Evolutionary conservation across 352 stramenopile genomes (phyloP).

Genomic region (Globisporangium rhizosaccharum): DNA sequence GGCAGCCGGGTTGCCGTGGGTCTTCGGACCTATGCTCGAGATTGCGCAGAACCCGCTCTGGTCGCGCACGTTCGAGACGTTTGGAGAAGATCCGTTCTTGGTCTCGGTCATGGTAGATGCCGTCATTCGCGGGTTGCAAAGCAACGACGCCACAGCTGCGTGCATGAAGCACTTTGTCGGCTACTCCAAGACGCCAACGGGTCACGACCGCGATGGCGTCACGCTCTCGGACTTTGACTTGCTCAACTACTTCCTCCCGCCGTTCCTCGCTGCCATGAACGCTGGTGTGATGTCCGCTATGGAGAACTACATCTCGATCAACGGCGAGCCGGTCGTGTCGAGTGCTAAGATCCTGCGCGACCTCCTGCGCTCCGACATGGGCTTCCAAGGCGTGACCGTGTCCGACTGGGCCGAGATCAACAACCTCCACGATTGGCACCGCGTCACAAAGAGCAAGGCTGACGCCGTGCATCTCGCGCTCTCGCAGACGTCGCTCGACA

Average conservation of each 20-base stretch:
- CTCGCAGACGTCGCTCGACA: constrained; percentile 79
- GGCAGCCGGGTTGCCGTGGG: constrained; percentile 83
- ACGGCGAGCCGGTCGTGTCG: constrained; percentile 86
- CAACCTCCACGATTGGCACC: constrained; percentile 73
- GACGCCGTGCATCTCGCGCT: constrained; percentile 69
- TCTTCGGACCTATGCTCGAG: constrained; percentile 88
- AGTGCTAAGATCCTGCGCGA: constrained; percentile 78
- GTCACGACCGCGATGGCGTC: constrained; percentile 78
- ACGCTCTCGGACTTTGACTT: constrained; percentile 71
- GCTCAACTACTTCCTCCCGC: constrained; percentile 81
- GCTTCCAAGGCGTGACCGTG: constrained; percentile 86
- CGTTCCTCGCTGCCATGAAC: constrained; percentile 81
- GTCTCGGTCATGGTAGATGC: constrained; percentile 73
- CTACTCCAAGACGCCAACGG: constrained; percentile 79
- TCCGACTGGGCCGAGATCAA: constrained; percentile 92
- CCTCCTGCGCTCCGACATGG: constrained; percentile 80
- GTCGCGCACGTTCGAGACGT: constrained; percentile 91
- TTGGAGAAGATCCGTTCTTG: constrained; percentile 88
- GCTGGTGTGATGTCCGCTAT: constrained; percentile 87
- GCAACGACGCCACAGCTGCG: constrained; percentile 48
- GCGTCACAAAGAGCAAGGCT: constrained; percentile 35
- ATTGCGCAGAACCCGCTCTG: constrained; percentile 86
- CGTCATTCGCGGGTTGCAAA: constrained; percentile 82
- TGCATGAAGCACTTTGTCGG: constrained; percentile 91
- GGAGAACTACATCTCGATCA: constrained; percentile 92